These are phyloP conservation scores for Stagonosporopsis chrysanthemi DNA, from an alignment of 2,329 filamentous ascomycete species.

Conservation along the genomic window DNA sequence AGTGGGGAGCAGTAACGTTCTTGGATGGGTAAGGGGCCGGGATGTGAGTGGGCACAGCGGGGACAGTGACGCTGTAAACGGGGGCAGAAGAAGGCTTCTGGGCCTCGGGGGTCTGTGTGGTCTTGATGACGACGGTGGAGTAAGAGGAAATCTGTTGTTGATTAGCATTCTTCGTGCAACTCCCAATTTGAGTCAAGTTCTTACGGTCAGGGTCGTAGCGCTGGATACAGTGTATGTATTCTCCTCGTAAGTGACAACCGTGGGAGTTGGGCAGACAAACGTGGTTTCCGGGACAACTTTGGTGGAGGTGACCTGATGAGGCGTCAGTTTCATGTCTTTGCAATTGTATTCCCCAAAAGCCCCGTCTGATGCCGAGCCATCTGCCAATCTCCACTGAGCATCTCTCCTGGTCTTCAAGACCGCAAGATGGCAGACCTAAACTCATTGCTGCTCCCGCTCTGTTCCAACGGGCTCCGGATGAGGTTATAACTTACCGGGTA, in stretches of 20 bases:
- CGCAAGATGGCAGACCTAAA: neutral
- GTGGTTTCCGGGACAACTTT: conserved; percentile 16
- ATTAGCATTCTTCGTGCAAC: neutral
- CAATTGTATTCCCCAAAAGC: neutral
- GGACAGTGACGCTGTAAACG: conserved; percentile 18
- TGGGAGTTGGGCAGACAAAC: conserved; percentile 31
- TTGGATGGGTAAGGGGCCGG: conserved; percentile 27
- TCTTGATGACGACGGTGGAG: conserved; percentile 25
- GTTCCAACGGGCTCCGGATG: neutral
- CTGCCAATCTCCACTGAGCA: neutral
- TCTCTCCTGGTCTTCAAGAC: neutral
- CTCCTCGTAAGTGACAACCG: conserved; percentile 26
- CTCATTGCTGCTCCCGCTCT: too few relatives aligned
- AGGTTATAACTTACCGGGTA: conserved; percentile 1
- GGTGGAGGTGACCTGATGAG: conserved; percentile 13
- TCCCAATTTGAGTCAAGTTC: neutral
- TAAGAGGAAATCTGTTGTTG: neutral
- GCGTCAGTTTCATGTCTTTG: neutral
- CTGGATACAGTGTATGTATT: conserved; percentile 22
- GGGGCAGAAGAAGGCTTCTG: conserved; percentile 29
- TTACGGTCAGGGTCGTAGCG: conserved; percentile 13
- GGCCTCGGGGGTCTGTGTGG: conserved; percentile 25
- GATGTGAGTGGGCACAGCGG: conserved; percentile 28
- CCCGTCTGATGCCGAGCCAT: too few relatives aligned
- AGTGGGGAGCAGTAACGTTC: conserved; percentile 32